Percentiles rank a stretch among this genome's conserved stretches.
phyloP scores from a whole-genome alignment of 306 rosid genomes.

The Prunus padus region DNA sequence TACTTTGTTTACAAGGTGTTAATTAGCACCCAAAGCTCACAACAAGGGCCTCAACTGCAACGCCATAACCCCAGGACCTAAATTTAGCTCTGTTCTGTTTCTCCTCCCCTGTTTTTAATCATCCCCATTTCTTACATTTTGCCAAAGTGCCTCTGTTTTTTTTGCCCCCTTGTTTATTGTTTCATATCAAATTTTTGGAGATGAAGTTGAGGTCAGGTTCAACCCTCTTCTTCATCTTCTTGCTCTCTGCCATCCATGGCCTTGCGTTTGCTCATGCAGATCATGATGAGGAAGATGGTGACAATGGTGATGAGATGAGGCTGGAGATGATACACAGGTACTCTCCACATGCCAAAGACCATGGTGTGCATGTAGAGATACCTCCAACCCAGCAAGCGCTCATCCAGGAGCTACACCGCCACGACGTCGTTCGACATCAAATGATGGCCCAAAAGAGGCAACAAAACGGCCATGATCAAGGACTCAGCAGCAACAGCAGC shows the following conservation, averaged over 20 bases:
- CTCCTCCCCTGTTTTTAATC: neutral
- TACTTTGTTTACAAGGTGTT: neutral
- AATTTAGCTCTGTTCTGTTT: slow-evolving; percentile 3
- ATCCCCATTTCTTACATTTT: too few relatives aligned
- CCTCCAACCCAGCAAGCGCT: slow-evolving; percentile 17
- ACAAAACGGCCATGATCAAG: neutral
- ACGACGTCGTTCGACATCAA: slow-evolving; percentile 34
- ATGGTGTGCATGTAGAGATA: neutral
- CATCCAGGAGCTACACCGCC: slow-evolving; percentile 32
- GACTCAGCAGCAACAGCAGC: neutral
- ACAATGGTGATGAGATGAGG: neutral
- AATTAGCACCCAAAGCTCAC: neutral
- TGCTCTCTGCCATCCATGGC: slow-evolving; percentile 26
- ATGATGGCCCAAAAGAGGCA: slow-evolving; percentile 22
- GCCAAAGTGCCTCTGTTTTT: neutral
- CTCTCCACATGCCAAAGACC: slow-evolving; percentile 16
- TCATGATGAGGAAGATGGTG: neutral
- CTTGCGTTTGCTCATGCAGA: neutral
- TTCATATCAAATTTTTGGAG: neutral
- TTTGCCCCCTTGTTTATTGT: neutral
- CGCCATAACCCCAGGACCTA: neutral
- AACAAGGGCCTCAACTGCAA: neutral
- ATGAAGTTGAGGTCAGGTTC: slow-evolving; percentile 4
- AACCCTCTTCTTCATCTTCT: slow-evolving; percentile 26
- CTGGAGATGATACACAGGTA: slow-evolving; percentile 56